These are phyloP conservation scores for Nephelium lappaceum DNA, from an alignment of 345 rosid genomes.

Conservation along the genomic window DNA sequence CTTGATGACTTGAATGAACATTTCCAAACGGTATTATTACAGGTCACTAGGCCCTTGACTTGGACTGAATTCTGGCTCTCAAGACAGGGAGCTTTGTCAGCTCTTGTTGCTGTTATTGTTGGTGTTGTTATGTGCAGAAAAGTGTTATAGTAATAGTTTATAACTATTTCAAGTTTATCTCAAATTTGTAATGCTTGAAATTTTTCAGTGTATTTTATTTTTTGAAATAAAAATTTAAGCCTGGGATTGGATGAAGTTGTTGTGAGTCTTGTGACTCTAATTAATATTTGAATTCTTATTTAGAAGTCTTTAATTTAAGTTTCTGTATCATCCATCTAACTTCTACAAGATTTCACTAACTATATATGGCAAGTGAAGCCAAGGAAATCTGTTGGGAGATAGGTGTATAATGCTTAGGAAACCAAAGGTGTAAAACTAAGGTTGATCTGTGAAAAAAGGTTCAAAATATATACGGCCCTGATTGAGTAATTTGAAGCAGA, in stretches of 20 bases:
- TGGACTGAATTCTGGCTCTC: conserved; percentile 88
- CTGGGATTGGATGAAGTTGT: background rate
- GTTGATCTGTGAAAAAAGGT: background rate
- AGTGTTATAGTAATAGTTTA: conserved; percentile 19
- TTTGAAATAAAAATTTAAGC: background rate
- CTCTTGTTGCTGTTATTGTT: conserved; percentile 42
- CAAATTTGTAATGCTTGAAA: background rate
- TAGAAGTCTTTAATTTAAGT: background rate
- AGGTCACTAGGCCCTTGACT: conserved; percentile 68
- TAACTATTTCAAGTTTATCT: background rate
- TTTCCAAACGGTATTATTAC: conserved; percentile 50
- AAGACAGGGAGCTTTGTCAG: conserved; percentile 68
- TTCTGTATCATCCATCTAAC: background rate
- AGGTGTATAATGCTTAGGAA: background rate
- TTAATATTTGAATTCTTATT: background rate
- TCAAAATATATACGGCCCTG: background rate
- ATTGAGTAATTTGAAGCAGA: background rate
- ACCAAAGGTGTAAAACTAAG: background rate
- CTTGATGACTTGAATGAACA: conserved; percentile 65
- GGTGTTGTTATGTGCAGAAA: conserved; percentile 56
- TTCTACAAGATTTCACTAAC: background rate
- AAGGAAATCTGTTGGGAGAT: background rate
- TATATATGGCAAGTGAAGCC: background rate
- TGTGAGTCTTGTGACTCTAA: background rate
- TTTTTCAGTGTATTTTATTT: background rate